A percentile compares a stretch with the other conserved stretches of the same genome.
Conservation (phyloP, 306 rosid species). For the Pterocarpus macrocarpus region DNA sequence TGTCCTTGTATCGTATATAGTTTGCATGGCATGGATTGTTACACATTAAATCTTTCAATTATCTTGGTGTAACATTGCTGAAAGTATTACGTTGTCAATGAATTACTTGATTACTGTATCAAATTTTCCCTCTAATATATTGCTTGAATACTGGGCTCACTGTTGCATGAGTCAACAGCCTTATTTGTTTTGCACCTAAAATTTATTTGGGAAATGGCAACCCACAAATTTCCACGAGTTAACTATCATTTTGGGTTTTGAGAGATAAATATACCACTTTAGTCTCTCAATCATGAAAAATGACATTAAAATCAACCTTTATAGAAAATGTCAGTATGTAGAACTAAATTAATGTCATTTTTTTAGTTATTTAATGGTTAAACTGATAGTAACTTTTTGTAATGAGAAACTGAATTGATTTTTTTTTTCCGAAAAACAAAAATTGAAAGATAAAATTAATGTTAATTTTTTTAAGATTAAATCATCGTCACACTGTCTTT, state of each 20-base stretch:
- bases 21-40: slow-evolving; percentile 38
- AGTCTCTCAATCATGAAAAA: neutral
- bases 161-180: neutral
- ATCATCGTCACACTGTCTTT: too few species aligned
- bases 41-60: slow-evolving; percentile 17
- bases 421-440: too few species aligned
- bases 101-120: slow-evolving; percentile 2
- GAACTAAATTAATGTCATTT: too few species aligned
- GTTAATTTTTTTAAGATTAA: too few species aligned
- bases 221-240: neutral
- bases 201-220: neutral
- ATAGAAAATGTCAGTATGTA: neutral
- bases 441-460: too few species aligned
- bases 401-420: neutral
- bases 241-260: neutral
- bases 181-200: neutral
- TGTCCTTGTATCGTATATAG: neutral
- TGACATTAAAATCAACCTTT: neutral
- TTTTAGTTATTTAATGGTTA: neutral
- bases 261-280: neutral
- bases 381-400: neutral
- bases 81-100: neutral
- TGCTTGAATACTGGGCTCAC: neutral
- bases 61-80: slow-evolving; percentile 8
- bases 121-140: slow-evolving; percentile 14